Percentiles rank a stretch among this genome's conserved stretches.
Conservation (phyloP, 169 alveolate species). For the Condylostoma magnum region DNA sequence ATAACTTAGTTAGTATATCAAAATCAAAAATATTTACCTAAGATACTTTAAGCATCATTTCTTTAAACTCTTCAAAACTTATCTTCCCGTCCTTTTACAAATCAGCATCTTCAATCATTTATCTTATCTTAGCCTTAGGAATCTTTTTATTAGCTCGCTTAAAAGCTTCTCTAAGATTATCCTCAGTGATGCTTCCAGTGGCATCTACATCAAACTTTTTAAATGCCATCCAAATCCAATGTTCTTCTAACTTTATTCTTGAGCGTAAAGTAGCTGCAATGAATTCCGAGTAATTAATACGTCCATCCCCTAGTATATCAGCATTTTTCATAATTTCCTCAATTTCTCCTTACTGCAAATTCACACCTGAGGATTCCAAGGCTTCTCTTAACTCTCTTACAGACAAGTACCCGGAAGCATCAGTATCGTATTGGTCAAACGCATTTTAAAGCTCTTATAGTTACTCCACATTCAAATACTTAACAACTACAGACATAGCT, state of each 20-base stretch:
- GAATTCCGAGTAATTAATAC: constrained; percentile 64
- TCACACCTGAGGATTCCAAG: neutral
- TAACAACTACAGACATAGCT: constrained; percentile 45
- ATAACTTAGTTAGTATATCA: too few species aligned
- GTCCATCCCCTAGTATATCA: constrained; percentile 43
- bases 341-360: constrained; percentile 28
- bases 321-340: constrained; percentile 41
- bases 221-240: constrained; percentile 51
- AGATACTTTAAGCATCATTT: too few species aligned
- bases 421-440: constrained; percentile 34
- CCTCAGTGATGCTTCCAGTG: constrained; percentile 60
- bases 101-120: neutral
- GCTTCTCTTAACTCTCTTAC: constrained; percentile 35
- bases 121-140: neutral
- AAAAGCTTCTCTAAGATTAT: constrained; percentile 35
- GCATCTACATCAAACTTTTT: constrained; percentile 56
- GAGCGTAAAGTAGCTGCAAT: constrained; percentile 59
- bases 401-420: constrained; percentile 39
- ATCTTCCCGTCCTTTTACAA: neutral
- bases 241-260: constrained; percentile 42
- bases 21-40: too few species aligned
- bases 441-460: constrained; percentile 24
- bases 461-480: constrained; percentile 24
- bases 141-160: neutral
- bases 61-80: constrained; percentile 4